phyloP scores from a whole-genome alignment of 495 filamentous ascomycete species.

The Lentithecium fluviatile region DNA sequence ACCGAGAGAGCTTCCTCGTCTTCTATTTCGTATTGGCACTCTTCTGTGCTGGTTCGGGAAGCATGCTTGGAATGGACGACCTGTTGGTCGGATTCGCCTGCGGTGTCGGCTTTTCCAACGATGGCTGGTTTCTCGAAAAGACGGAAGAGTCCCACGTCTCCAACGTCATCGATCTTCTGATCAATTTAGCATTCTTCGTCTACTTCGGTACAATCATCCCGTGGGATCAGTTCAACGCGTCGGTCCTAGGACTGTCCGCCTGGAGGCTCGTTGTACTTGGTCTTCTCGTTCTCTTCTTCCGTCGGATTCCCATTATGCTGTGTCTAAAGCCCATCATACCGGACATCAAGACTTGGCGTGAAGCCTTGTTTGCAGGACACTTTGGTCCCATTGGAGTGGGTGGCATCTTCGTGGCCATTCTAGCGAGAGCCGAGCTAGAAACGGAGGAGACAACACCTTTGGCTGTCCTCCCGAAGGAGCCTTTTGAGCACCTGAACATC shows the following conservation, averaged over 20 bases:
- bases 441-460: constrained; percentile 68
- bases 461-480: constrained; percentile 54
- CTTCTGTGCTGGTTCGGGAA: constrained; percentile 93
- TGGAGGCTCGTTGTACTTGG: constrained; percentile 90
- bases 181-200: constrained; percentile 98
- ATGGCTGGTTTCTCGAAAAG: constrained; percentile 98
- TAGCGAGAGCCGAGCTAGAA: constrained; percentile 88
- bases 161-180: constrained; percentile 95
- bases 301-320: constrained; percentile 95
- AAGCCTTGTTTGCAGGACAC: constrained; percentile 95
- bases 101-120: constrained; percentile 97
- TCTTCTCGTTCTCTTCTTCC: constrained; percentile 90
- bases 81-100: constrained; percentile 93
- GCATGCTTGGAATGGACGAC: constrained; percentile 89
- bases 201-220: constrained; percentile 97
- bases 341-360: constrained; percentile 97
- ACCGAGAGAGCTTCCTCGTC: constrained; percentile 94
- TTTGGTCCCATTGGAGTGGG: constrained; percentile 98
- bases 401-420: constrained; percentile 90
- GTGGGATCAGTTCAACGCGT: constrained; percentile 80
- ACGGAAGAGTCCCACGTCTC: constrained; percentile 98
- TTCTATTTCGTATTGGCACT: constrained; percentile 98
- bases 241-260: constrained; percentile 65
- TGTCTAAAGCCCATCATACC: constrained; percentile 88
- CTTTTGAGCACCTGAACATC: constrained; percentile 61